These are phyloP conservation scores for Fusarium circinatum DNA, from an alignment of 2,329 filamentous ascomycete species.

Conservation along the genomic window DNA sequence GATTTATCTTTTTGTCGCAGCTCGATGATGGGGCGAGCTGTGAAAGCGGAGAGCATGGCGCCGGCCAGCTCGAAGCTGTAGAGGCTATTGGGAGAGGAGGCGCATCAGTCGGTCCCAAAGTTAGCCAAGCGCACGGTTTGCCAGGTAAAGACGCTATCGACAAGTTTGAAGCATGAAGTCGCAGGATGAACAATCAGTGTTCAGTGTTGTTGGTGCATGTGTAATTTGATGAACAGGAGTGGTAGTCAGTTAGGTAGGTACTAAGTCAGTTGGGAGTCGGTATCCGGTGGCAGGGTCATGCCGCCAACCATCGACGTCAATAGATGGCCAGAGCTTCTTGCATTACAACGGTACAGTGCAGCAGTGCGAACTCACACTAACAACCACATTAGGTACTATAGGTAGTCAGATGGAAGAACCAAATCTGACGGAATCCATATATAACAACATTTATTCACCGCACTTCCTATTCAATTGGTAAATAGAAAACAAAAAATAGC, in stretches of 20 bases:
- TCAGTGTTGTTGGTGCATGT: conserved; percentile 7
- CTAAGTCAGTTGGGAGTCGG: conserved; percentile 17
- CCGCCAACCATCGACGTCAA: conserved; percentile 46
- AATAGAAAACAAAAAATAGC: background rate
- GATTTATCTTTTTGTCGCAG: conserved; percentile 95
- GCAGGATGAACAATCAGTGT: background rate
- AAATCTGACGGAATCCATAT: background rate
- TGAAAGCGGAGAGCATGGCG: conserved; percentile 96
- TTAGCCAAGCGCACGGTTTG: background rate
- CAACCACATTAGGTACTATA: background rate
- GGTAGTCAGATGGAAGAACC: too few relatives aligned
- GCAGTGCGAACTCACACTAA: conserved; percentile 36
- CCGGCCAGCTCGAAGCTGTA: conserved; percentile 55
- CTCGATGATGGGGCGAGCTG: conserved; percentile 95
- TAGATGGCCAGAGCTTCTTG: conserved; percentile 43
- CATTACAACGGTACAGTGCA: conserved; percentile 29
- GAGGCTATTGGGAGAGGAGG: conserved; percentile 42
- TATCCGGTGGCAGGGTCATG: conserved; percentile 27
- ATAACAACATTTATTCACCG: background rate
- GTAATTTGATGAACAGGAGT: conserved; percentile 1
- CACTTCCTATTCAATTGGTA: background rate
- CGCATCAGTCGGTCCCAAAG: conserved; percentile 44
- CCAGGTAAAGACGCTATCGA: background rate
- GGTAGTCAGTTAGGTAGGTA: background rate
- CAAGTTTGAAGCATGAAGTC: background rate